A percentile compares a stretch with the other conserved stretches of the same genome.
Evolutionary conservation across 129 eudicot species (phyloP).

Genomic region (Pittosporum tobira): DNA sequence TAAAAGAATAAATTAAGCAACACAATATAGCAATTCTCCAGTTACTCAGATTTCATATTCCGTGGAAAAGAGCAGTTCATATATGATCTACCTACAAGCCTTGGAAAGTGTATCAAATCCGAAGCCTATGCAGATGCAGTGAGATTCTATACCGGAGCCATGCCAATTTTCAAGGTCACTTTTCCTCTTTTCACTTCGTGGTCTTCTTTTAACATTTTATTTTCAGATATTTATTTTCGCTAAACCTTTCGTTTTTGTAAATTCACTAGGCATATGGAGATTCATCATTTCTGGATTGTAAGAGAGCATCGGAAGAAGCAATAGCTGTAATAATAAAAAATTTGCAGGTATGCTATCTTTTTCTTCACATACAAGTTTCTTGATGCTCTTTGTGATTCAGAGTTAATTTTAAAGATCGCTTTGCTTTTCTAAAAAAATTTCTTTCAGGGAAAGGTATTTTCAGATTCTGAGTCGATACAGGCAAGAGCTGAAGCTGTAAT

Average conservation of each 20-base stretch:
- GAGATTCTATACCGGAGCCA: conserved; percentile 91
- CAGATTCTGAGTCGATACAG: conserved; percentile 95
- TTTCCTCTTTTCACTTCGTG: conserved; percentile 3
- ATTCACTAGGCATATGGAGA: conserved; percentile 77
- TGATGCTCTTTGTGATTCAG: not conserved
- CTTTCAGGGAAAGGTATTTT: conserved; percentile 80
- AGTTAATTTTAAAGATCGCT: conserved; percentile 1
- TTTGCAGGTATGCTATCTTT: conserved; percentile 48
- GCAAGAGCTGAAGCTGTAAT: conserved; percentile 96
- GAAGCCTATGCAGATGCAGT: conserved; percentile 98
- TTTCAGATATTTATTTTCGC: not conserved
- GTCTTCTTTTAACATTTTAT: conserved; percentile 7
- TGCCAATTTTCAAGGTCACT: conserved; percentile 89
- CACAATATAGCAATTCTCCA: not conserved
- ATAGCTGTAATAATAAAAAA: conserved; percentile 52
- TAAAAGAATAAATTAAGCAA: not conserved
- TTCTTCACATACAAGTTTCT: not conserved
- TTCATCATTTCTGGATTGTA: conserved; percentile 89
- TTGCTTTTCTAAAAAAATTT: conserved; percentile 10
- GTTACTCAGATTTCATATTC: conserved; percentile 31
- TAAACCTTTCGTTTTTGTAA: conserved; percentile 6
- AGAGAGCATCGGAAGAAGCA: conserved; percentile 86
- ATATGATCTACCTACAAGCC: conserved; percentile 89
- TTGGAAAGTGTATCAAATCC: conserved; percentile 82
- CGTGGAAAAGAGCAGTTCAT: conserved; percentile 81